Evolutionary conservation across 2,329 filamentous ascomycete genomes (phyloP), one percentile per base, ranked within the genome.

Genomic region (Calonectria pauciramosa): DNA sequence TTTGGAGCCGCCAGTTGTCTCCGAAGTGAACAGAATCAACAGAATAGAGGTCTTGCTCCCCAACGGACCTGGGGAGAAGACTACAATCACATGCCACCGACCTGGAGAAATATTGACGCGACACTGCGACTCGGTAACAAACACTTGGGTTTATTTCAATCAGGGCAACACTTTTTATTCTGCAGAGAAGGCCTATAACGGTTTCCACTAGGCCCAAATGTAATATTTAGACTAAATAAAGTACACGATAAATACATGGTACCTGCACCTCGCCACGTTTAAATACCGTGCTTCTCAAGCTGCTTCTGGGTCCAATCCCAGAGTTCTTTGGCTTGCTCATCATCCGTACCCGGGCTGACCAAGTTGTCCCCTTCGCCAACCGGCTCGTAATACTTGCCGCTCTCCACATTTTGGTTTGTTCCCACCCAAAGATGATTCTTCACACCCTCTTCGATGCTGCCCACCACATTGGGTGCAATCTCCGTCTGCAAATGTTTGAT

Each of bases 351-450:
- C 20, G 68, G 72, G 28, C 63, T 71, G 10, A 68, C 63, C 28
- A 71, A n/a, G 4, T 32, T 59, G n/a, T 34, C 44, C 20, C 38
- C 34, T 7, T 54, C 64, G 0, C 72, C 68, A 47, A 74, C 72
- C 3, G 72, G 72, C 20, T 74, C 54, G 26, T 74, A 74, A 34
- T 52, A 71, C n/a, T 71, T 34, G 18, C 72, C 68, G 30, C 34
- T 71, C 14, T 56, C 11, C 0, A 68, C 72, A 36, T 34, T 64
- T 8, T 71, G 51, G 30, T 38, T 71, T 16, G 68, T 71, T 1
- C 68, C 72, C 20, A 41, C 64, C 72, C 72, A 74, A 16, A 74
- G 68, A 38, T 74, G 72, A 11, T 74, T 74, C 64, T 68, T 74
- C 54, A 65, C 68, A 18, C 72, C 72, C 26, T 74, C 72, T 20